Base-by-base conservation (phyloP, 2,329 filamentous ascomycete species). In the Dichotomopilus funicola region DNA sequence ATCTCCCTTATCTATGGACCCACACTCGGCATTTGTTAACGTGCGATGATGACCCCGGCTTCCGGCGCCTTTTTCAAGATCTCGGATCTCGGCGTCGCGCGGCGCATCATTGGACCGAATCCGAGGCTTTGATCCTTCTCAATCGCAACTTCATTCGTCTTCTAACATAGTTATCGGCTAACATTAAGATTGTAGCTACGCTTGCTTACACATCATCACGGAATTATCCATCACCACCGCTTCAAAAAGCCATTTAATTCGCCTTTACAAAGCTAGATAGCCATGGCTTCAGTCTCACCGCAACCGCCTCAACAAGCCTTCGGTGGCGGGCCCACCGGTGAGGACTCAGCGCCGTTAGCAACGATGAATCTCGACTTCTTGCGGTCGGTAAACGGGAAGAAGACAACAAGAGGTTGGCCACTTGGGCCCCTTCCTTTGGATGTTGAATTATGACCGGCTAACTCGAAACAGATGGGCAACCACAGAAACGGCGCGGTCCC, bases 401-500 rank as follows among this genome's bases (percentile, higher is more conserved):
- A 85, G 67, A 81, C 80, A 10, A 90, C 87, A n/a, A 79, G 87
- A 78, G 87, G 88, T 89, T 27, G 19, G 19, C 3, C 72, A 8
- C 19, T 36, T 40, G 33, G 45, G 33, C 19, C 3, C n/a, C 7
- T 19, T 13, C 13, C 7, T n/a, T 2, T 8, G 5, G 2, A 34
- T 3, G 12, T 2, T 12, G n/a, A 6, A 35, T 12, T 33, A 12
- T 13, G 19, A 33, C n/a, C 8, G 12, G 52, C 56, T 58, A 40
- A 57, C 49, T 38, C 36, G 7, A 36, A 3, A 49, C 65, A 87
- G 91, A 96, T 76, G 91, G 90, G 46, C 87, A 94, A 66, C 79
- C 87, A 7, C 84, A 89, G 2, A 99, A 97, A 74, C 84, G 89
- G 62, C 84, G 94, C 71, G 94, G 94, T 1, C 94, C 94, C 0